Evolutionary conservation across 2,329 filamentous ascomycete species (phyloP).

Genomic region (Fusarium denticulatum): DNA sequence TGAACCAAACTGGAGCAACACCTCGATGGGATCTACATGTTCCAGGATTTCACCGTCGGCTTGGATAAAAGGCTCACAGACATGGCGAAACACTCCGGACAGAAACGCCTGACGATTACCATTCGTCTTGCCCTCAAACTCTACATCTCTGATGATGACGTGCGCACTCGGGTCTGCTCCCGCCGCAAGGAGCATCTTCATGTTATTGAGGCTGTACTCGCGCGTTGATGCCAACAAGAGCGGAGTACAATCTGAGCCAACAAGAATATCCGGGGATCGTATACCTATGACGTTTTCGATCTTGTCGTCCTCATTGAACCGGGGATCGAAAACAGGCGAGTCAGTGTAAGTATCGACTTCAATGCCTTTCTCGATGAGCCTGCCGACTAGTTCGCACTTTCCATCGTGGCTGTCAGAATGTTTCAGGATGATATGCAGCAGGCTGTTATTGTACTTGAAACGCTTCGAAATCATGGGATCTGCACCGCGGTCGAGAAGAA

Average conservation of each 20-base stretch:
- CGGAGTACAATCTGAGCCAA: slow-evolving; percentile 4
- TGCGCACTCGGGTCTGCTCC: slow-evolving; percentile 3
- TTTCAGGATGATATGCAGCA: slow-evolving; percentile 18
- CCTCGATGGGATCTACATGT: background rate
- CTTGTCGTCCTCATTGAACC: background rate
- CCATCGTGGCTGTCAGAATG: no score
- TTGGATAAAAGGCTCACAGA: background rate
- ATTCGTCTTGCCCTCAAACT: background rate
- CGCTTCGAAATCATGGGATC: slow-evolving; percentile 8
- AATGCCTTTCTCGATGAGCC: slow-evolving; percentile 1
- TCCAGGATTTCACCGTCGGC: background rate
- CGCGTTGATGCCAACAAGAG: slow-evolving; percentile 8
- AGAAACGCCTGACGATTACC: slow-evolving; percentile 4
- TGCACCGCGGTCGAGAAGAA: slow-evolving; percentile 4
- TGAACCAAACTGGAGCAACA: slow-evolving; percentile 7
- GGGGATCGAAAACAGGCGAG: background rate
- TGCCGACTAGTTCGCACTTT: background rate
- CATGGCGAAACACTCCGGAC: background rate
- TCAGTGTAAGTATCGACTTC: slow-evolving; percentile 1
- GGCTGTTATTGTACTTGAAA: slow-evolving; percentile 3
- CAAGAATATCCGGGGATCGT: background rate
- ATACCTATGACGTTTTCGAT: background rate
- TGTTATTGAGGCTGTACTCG: background rate
- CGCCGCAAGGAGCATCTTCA: background rate
- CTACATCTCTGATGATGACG: background rate